phyloP scores from a whole-genome alignment of 495 filamentous ascomycete species.

The Endocarpon pusillum region DNA sequence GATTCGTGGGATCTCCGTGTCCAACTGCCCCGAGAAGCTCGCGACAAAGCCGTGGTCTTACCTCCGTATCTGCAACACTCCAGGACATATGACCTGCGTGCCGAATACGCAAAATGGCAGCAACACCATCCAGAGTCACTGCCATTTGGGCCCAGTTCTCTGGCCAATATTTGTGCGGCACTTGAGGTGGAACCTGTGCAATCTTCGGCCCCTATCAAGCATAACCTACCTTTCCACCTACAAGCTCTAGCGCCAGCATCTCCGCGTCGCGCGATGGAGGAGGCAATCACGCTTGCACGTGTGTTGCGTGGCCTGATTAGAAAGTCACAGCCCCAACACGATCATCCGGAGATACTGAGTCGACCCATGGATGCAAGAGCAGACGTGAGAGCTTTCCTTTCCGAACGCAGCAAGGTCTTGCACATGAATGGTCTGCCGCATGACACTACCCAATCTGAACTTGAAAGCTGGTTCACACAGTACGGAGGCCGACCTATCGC shows the following conservation, averaged over 20 bases:
- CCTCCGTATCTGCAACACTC: conserved; percentile 97
- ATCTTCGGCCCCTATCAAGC: conserved; percentile 92
- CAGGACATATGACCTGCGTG: conserved; percentile 85
- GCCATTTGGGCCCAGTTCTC: conserved; percentile 84
- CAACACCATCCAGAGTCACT: conserved; percentile 94
- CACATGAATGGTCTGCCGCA: conserved; percentile 95
- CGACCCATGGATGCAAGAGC: conserved; percentile 92
- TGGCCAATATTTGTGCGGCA: conserved; percentile 93
- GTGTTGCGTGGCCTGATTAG: conserved; percentile 82
- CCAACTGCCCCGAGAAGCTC: conserved; percentile 89
- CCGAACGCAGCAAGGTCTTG: conserved; percentile 89
- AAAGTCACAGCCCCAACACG: conserved; percentile 86
- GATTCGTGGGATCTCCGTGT: conserved; percentile 98
- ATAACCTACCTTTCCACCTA: conserved; percentile 93
- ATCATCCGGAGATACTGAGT: conserved; percentile 84
- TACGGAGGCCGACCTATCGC: conserved; percentile 97
- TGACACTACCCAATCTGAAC: conserved; percentile 93
- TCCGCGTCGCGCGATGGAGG: conserved; percentile 94
- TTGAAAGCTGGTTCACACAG: conserved; percentile 98
- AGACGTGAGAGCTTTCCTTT: conserved; percentile 89
- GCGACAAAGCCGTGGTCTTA: conserved; percentile 91
- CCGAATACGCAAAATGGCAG: conserved; percentile 97
- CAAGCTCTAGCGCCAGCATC: conserved; percentile 92
- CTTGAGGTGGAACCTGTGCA: conserved; percentile 95
- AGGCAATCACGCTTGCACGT: conserved; percentile 82